phyloP scores from a whole-genome alignment of 164 flowering plant genomes.

The Tetracentron sinense region DNA sequence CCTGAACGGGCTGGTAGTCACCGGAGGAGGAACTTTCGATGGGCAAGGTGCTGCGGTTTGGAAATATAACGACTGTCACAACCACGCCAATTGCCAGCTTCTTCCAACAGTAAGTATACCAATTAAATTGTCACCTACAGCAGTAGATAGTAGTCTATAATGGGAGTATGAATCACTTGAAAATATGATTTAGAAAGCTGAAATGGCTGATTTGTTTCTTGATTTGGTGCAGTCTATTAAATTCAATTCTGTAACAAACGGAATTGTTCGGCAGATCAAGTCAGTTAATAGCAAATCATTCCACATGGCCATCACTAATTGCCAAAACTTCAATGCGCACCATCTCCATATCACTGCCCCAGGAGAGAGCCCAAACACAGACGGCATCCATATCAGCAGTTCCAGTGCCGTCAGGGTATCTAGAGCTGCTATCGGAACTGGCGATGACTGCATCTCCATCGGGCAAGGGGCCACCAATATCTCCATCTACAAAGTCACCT shows the following conservation, averaged over 20 bases:
- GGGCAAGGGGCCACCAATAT: constrained; percentile 39
- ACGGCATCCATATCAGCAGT: constrained; percentile 47
- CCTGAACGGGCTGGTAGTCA: constrained; percentile 30
- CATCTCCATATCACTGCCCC: constrained; percentile 44
- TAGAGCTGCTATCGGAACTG: constrained; percentile 34
- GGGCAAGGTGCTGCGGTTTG: constrained; percentile 40
- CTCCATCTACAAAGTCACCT: constrained; percentile 23
- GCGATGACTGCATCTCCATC: constrained; percentile 62
- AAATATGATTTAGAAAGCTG: background rate
- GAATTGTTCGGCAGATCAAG: constrained; percentile 22
- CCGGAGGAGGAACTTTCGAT: constrained; percentile 52
- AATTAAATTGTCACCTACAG: no score
- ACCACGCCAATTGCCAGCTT: constrained; percentile 10
- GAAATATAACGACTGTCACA: constrained; percentile 27
- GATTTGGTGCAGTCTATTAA: constrained; percentile 36
- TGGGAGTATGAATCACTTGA: background rate
- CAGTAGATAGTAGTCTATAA: no score
- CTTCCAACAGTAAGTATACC: constrained; percentile 26
- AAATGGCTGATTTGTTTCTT: background rate
- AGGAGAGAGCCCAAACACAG: constrained; percentile 55
- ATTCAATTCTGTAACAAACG: constrained; percentile 24
- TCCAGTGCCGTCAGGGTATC: constrained; percentile 25
- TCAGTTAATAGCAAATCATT: constrained; percentile 40
- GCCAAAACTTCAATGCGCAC: constrained; percentile 19
- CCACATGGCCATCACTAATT: constrained; percentile 27